phyloP scores from a whole-genome alignment of 2,329 filamentous ascomycete genomes.

The Nigrospora oryzae region DNA sequence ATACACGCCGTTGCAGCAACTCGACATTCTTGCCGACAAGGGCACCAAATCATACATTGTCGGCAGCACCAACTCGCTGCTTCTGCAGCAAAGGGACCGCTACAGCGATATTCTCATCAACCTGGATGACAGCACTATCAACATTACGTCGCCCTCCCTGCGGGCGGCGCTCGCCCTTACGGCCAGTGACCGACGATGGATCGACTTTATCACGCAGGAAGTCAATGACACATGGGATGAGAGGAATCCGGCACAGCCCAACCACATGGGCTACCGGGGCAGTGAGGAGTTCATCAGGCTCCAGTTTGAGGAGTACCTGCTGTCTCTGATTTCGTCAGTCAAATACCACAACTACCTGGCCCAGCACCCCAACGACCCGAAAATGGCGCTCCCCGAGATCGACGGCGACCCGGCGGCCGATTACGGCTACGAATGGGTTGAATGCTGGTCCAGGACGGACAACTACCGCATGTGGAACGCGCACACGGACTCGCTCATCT shows the following conservation, averaged over 20 bases:
- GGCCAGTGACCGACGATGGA: conserved; percentile 86
- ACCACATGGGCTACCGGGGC: conserved; percentile 87
- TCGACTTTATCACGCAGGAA: conserved; percentile 87
- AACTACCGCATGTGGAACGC: conserved; percentile 86
- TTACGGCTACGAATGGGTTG: conserved; percentile 76
- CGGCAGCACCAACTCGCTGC: conserved; percentile 88
- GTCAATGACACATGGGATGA: conserved; percentile 98
- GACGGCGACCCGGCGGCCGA: conserved; percentile 81
- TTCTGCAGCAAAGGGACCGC: conserved; percentile 88
- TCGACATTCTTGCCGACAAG: conserved; percentile 87
- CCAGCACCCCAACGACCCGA: conserved; percentile 46
- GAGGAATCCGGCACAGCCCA: conserved; percentile 78
- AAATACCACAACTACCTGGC: conserved; percentile 74
- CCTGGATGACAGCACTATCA: conserved; percentile 81
- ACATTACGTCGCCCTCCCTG: conserved; percentile 72
- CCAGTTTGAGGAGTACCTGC: conserved; percentile 93
- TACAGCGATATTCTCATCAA: conserved; percentile 94
- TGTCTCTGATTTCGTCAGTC: conserved; percentile 77
- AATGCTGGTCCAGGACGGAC: conserved; percentile 80
- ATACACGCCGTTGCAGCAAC: conserved; percentile 91
- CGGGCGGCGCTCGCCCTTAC: conserved; percentile 70
- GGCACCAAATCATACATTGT: conserved; percentile 97
- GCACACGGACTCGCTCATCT: conserved; percentile 76
- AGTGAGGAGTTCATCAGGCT: conserved; percentile 96
- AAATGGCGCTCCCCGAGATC: conserved; percentile 52